Evolutionary conservation across 345 rosid species (phyloP), one percentile per base, ranked within the genome.

Genomic region (Lumnitzera racemosa): DNA sequence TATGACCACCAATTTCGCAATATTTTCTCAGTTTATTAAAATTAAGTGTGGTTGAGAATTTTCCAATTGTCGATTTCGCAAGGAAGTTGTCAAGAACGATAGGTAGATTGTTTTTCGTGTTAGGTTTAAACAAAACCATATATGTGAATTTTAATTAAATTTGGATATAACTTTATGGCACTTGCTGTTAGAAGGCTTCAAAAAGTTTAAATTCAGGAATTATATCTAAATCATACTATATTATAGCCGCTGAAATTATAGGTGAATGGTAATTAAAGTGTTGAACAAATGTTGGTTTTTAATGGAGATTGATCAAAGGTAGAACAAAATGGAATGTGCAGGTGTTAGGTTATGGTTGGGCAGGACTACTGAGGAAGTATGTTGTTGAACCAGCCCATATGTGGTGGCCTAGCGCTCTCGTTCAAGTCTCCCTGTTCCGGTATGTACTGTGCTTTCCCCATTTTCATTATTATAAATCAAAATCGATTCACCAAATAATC

Each of bases 331-430:
- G 51, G 31, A 54, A 49, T 20, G 25, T 50, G 41, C 64, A 66
- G 70, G 70, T 66, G 49, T 15, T 66, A 53, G 70, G 70, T 1
- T 66, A 66, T n/a, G 70, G 70, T 2, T 66, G 70, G 70, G 70
- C 70, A 5, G 70, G 70, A 57, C 48, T 66, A 29, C 36, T 66
- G 31, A 59, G 70, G 64, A 66, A 53, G 48, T 66, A 59, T 52
- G 70, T 66, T 24, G 70, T 66, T 20, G 70, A 66, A 48, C 70
- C 70, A 7, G 70, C 70, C 9, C 70, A 66, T 47, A 66, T 66
- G 70, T 66, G 70, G 70, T 66, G 70, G 70, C 70, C 70, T 0
- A 53, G 23, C 59, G 59, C 70, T 31, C 70, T 66, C 15, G 70
- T 66, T 11, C 70, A 66, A 29, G 58, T 66, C 70, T 66, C 70